Evolutionary conservation across 1,139 yeast genomes (phyloP), one percentile per base, ranked within the genome.

Genomic region (Wickerhamomyces sp.): DNA sequence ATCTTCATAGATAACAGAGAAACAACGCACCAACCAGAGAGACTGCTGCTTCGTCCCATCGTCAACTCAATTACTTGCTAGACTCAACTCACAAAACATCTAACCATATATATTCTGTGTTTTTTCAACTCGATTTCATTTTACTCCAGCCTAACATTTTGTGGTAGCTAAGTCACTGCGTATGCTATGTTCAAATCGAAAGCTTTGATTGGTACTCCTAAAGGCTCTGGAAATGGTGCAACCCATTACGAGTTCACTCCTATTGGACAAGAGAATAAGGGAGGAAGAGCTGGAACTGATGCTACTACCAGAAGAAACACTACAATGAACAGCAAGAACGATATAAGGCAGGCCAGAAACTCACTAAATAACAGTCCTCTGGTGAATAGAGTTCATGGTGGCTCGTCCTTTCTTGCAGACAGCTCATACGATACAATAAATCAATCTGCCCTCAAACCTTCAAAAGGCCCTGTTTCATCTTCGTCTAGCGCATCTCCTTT

Each of bases 321-420:
- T 10, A 37, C 31, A 11, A 15, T 34, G 23, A 18, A 18, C 10
- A 37, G 18, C 10, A 14, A 4, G n/a, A 39, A 9, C 13, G 29
- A 18, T 9, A 23, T 27, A 8, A 40, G 32, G 11, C 18, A 36
- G 15, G 45, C 34, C 31, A 32, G 53, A 35, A 48, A 48, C 27
- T 54, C 55, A 6, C 44, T 51, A 10, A 40, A 49, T 39, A 42
- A 47, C 39, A 50, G 54, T 27, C 60, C 60, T 1, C 38, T 51
- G 41, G 42, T 35, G 30, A 51, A 55, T 34, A 47, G 54, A 37
- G 49, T 56, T 40, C 52, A 55, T 34, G 61, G 61, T 8, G 60
- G 61, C 1, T 57, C 61, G 2, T 57, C 60, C 1, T 57, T 57
- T 41, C 40, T 54, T 33, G 56, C 54, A 15, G 57, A 54, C 27